Base-by-base conservation (phyloP, 768 basidiomycete species). In the Rhodotorula graminis region DNA sequence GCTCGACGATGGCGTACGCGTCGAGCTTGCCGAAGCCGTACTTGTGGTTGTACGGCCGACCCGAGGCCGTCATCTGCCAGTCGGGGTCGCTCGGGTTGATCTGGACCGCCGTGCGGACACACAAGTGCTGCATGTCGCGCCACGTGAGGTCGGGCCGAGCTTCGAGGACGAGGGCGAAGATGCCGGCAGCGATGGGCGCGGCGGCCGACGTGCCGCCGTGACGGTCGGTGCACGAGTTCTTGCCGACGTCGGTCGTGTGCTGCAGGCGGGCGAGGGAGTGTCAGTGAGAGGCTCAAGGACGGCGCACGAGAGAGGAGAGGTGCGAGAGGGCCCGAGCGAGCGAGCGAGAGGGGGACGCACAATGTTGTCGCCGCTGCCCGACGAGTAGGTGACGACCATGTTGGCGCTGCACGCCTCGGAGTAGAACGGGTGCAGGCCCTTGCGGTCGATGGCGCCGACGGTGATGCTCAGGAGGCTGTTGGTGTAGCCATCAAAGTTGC, bases 401-500 rank as follows among this genome's bases (percentile, higher is more conserved):
- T 97, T 97, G 4, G 96, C 96, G 12, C 95, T 89, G 78, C 96
- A 99, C n/a, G 92, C 83, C 81, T 99, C 96, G 9, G 95, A 97
- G 78, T 99, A 98, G 80, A 91, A 92, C 23, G 96, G 96, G 79
- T 96, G 96, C 46, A 93, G 82, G 25, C 93, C 95, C 79, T 91
- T 91, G 80, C 89, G 87, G 78, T 98, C 96, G 70, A 98, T 85
- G 0, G 96, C 92, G n/a, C 93, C 89, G 42, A 99, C 92, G 0
- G 96, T 99, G 56, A 99, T 88, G 14, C 91, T 92, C 82, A 92
- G 97, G 70, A 98, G 94, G 78, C 90, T 92, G 80, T 99, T 99
- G 21, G 96, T 99, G 81, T 99, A 99, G 14, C 96, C 96, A 77
- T 98, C 95, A 79, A 99, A 98, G 80, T 99, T 99, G 84, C 96